Base-by-base conservation (phyloP, 2,329 filamentous ascomycete species). In the Parascedosporium putredinis region DNA sequence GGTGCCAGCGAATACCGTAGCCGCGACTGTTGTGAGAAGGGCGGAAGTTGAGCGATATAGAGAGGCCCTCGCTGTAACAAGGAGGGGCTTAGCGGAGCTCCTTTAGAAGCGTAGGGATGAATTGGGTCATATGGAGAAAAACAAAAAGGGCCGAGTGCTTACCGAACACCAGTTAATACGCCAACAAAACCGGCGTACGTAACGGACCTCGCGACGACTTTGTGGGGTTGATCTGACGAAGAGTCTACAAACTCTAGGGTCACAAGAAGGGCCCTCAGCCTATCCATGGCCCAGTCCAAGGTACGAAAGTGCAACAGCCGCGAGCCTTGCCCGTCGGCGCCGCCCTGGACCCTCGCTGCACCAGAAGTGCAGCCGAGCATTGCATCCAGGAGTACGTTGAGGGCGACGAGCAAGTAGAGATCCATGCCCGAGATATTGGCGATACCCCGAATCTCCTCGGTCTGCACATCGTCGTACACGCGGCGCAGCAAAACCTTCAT, bases 361-460 rank as follows among this genome's bases (percentile, higher is more conserved):
- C 66, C 66, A 40, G 77, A 81, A 1, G 81, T 84, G 59, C 82
- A 85, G 2, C 81, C 81, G 63, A 85, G 73, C 29, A 85, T 65
- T 4, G 76, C 63, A 56, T 86, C 82, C 2, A 85, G 66, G 1
- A 84, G 62, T 1, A 79, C 76, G 55, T 85, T 85, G 55, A 83
- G 72, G 2, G 74, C 73, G 2, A 85, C 72, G 0, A 85, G 66
- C 1, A 84, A 62, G 54, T 81, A 79, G 59, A 84, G 66, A 1
- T 74, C 67, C 2, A 84, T 65, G 0, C 69, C 73, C 0, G 70
- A 71, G 2, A 62, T 67, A 24, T 64, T 60, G 23, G 72, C 68
- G 31, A 85, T 80, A 0, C 81, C 81, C 3, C 60, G 63, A 16
- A 86, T 61, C 59, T 85, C 81, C 42, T 73, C 67, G 0, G 73